Evolutionary conservation across 495 filamentous ascomycete genomes (phyloP).

Genomic region (Penicillium atrosanguineum): DNA sequence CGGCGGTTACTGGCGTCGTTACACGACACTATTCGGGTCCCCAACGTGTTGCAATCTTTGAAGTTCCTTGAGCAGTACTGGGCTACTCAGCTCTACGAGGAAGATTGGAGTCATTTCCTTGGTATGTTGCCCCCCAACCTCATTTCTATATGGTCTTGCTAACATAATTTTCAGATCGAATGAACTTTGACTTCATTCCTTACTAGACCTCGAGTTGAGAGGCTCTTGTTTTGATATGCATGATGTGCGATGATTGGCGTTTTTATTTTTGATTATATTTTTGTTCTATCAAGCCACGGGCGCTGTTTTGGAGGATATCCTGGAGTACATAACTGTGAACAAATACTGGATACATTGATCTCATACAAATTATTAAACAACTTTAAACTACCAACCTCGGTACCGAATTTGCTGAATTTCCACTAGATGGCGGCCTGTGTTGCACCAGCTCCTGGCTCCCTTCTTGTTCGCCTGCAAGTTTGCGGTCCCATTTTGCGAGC

Average conservation of each 20-base stretch:
- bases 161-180: constrained; percentile 34
- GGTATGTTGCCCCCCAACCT: constrained; percentile 24
- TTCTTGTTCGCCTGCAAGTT: background rate
- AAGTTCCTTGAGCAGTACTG: constrained; percentile 46
- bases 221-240: constrained; percentile 10
- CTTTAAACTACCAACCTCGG: background rate
- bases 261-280: constrained; percentile 1
- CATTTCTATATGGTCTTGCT: constrained; percentile 6
- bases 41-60: constrained; percentile 47
- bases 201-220: constrained; percentile 24
- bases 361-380: background rate
- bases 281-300: background rate
- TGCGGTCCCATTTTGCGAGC: constrained; percentile 17
- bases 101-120: constrained; percentile 45
- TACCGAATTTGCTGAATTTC: background rate
- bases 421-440: background rate
- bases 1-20: constrained; percentile 33
- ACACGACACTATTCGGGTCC: constrained; percentile 44
- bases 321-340: background rate
- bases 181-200: constrained; percentile 48
- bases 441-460: constrained; percentile 5
- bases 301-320: background rate
- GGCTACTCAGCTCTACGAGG: constrained; percentile 35
- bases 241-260: constrained; percentile 21
- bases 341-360: background rate